Conservation (phyloP, 331 rosid species). For the Saraca asoca region DNA sequence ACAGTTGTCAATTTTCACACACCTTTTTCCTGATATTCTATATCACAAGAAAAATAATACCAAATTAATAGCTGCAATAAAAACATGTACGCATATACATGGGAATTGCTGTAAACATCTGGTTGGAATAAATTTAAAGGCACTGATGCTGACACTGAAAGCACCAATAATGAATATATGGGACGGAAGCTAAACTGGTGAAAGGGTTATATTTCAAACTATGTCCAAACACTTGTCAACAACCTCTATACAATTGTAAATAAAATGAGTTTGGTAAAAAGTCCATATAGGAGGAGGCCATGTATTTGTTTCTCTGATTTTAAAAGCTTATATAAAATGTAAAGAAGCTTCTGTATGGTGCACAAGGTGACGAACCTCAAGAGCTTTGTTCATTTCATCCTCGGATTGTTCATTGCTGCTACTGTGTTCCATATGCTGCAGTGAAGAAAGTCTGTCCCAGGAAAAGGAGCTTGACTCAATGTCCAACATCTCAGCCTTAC, state of each 20-base stretch:
- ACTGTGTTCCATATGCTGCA: conserved; percentile 83
- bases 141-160: conserved; percentile 14
- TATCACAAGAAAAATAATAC: background rate
- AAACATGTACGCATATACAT: background rate
- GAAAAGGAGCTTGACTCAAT: conserved; percentile 69
- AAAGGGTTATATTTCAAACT: background rate
- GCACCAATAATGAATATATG: background rate
- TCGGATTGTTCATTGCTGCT: conserved; percentile 80
- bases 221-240: background rate
- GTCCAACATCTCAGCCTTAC: conserved; percentile 78
- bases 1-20: conserved; percentile 9
- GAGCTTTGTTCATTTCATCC: conserved; percentile 83
- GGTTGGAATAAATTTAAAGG: conserved; percentile 11
- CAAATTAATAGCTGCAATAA: background rate
- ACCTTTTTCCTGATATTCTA: conserved; percentile 19
- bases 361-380: conserved; percentile 63
- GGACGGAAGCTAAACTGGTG: conserved; percentile 16
- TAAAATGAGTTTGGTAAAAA: conserved; percentile 1
- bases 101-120: conserved; percentile 12
- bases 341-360: conserved; percentile 7
- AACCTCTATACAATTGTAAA: background rate
- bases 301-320: conserved; percentile 18
- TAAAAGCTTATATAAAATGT: background rate
- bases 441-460: conserved; percentile 82
- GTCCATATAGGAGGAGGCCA: background rate